phyloP scores from a whole-genome alignment of 805 yeast genomes.

The Metschnikowia colocasiae region DNA sequence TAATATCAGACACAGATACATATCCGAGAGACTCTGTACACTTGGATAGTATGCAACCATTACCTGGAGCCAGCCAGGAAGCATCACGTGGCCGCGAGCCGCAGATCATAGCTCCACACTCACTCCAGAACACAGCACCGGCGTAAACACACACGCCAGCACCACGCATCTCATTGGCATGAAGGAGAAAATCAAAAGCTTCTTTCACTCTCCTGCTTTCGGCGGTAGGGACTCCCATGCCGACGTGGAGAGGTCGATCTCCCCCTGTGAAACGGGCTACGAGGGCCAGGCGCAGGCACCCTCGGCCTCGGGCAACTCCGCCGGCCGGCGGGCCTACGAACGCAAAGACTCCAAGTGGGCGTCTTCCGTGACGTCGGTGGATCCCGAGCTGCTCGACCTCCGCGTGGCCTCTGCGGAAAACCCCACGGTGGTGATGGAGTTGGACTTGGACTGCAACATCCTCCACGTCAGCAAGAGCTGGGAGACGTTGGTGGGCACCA shows the following conservation, averaged over 20 bases:
- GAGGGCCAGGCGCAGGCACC: not conserved
- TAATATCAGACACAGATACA: no score
- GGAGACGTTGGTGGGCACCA: conserved; percentile 74
- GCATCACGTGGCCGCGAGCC: not conserved
- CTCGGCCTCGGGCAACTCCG: no score
- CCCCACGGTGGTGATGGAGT: conserved; percentile 77
- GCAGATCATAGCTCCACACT: conserved; percentile 3
- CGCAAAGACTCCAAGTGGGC: not conserved
- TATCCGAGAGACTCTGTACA: no score
- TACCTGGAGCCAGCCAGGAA: no score
- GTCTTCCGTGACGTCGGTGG: conserved; percentile 17
- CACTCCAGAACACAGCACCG: not conserved
- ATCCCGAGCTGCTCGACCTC: conserved; percentile 50
- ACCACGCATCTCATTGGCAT: not conserved
- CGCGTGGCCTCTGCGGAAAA: conserved; percentile 62
- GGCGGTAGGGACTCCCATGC: conserved; percentile 10
- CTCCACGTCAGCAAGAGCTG: conserved; percentile 72
- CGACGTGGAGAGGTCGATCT: conserved; percentile 30
- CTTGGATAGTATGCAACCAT: no score
- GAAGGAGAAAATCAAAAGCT: conserved; percentile 10
- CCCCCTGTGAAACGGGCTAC: conserved; percentile 26
- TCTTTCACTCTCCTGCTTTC: conserved; percentile 23
- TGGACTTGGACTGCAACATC: conserved; percentile 77
- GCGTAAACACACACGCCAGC: not conserved
- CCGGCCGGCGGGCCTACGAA: not conserved